A percentile compares a stretch with the other conserved stretches of the same genome.
Evolutionary conservation across 345 rosid genomes (phyloP).

Genomic region (Adansonia digitata): DNA sequence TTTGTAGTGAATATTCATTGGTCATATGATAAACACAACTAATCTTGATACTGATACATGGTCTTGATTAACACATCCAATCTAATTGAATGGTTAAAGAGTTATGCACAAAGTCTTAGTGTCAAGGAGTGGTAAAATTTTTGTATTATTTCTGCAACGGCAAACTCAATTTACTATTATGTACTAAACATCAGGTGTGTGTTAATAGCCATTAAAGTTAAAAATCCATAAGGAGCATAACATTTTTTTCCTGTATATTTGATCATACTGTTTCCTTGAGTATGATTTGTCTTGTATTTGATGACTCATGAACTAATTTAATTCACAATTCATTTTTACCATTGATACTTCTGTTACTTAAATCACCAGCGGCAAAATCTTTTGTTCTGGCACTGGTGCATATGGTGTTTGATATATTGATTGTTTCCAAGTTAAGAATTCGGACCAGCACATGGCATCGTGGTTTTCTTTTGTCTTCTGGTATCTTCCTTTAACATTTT

Average conservation of each 20-base stretch:
- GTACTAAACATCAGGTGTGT: neutral
- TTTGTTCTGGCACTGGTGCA: neutral
- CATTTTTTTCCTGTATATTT: neutral
- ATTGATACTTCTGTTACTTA: neutral
- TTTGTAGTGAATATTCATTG: neutral
- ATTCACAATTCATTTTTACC: neutral
- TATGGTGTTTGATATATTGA: neutral
- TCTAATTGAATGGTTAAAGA: neutral
- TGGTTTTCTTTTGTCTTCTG: conserved; percentile 3
- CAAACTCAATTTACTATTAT: neutral
- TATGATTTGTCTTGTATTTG: neutral
- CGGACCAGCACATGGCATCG: neutral
- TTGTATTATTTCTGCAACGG: neutral
- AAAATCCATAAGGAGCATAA: neutral
- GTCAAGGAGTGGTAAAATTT: neutral
- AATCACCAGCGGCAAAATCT: neutral
- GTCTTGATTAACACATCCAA: neutral
- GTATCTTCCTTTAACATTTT: conserved; percentile 13
- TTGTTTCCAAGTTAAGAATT: neutral
- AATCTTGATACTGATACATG: neutral
- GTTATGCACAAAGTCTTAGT: neutral
- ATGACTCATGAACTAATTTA: neutral
- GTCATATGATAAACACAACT: neutral
- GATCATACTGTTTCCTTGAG: neutral
- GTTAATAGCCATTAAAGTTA: neutral